These are phyloP conservation scores for Backusella luteola DNA, from an alignment of 192 early-diverging fungal species.

Conservation along the genomic window DNA sequence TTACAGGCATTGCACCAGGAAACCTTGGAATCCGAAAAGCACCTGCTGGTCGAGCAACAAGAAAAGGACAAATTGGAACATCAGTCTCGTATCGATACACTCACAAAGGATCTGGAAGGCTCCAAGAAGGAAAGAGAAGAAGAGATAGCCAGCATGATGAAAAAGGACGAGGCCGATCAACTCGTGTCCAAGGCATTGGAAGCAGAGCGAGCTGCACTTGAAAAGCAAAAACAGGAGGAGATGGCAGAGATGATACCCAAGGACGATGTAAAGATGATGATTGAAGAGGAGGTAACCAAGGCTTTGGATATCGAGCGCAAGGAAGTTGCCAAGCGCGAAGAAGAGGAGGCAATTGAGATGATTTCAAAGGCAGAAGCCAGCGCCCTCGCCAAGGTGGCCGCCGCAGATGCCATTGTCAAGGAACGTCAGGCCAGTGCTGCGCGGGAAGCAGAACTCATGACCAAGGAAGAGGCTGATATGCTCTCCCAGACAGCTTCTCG, in stretches of 20 bases:
- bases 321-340: background rate
- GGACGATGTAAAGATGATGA: background rate
- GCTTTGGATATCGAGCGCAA: conserved; percentile 6
- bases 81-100: background rate
- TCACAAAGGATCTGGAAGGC: background rate
- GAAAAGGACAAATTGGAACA: background rate
- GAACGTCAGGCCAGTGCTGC: conserved; percentile 17
- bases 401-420: conserved; percentile 31
- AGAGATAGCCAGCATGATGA: background rate
- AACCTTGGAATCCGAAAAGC: background rate
- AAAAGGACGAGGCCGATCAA: background rate
- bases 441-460: background rate
- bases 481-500: background rate
- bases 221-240: background rate
- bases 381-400: conserved; percentile 24
- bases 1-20: background rate
- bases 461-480: conserved; percentile 9
- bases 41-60: background rate
- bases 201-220: background rate
- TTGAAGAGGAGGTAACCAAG: background rate
- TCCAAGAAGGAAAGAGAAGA: background rate
- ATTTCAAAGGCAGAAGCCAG: conserved; percentile 29
- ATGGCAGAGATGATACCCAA: conserved; percentile 6
- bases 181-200: background rate
- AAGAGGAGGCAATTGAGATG: conserved; percentile 13